Percentiles rank a stretch among this genome's conserved stretches.
Conservation (phyloP, 257 asterid species). For the Rauvolfia tetraphylla region DNA sequence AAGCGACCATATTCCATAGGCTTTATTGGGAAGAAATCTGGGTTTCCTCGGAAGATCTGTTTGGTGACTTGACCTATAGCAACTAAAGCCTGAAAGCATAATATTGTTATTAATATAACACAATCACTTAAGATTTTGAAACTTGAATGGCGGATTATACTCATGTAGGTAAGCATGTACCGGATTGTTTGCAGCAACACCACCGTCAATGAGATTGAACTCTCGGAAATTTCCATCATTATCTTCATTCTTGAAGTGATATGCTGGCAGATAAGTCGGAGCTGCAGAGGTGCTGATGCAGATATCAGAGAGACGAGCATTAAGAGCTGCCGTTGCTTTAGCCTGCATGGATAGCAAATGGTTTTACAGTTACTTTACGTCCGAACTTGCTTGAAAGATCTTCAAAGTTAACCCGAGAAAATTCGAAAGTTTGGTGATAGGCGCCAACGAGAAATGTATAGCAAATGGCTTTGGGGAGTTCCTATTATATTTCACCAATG, state of each 20-base stretch:
- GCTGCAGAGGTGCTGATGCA: slow-evolving; percentile 65
- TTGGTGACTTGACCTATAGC: slow-evolving; percentile 45
- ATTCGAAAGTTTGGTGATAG: too few relatives aligned
- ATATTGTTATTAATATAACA: neutral
- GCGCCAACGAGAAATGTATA: slow-evolving; percentile 29
- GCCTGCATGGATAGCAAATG: slow-evolving; percentile 34
- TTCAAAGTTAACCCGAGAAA: too few relatives aligned
- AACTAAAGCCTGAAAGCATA: slow-evolving; percentile 34
- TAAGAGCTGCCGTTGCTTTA: slow-evolving; percentile 9
- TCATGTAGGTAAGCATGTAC: too few relatives aligned
- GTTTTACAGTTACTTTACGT: too few relatives aligned
- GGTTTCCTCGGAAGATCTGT: slow-evolving; percentile 40
- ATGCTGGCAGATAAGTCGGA: slow-evolving; percentile 49
- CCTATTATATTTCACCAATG: too few relatives aligned
- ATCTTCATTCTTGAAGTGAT: slow-evolving; percentile 33
- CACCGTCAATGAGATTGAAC: slow-evolving; percentile 53
- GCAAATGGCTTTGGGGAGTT: too few relatives aligned
- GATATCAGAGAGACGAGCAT: slow-evolving; percentile 44
- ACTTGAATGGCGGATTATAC: too few relatives aligned
- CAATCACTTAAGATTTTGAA: neutral
- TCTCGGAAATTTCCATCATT: slow-evolving; percentile 19
- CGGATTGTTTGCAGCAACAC: slow-evolving; percentile 63
- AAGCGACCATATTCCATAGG: slow-evolving; percentile 32
- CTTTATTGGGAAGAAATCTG: slow-evolving; percentile 32
- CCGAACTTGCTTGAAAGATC: too few relatives aligned